Conservation (phyloP, 441 rosid genomes). For the Populus trichocarpa region DNA sequence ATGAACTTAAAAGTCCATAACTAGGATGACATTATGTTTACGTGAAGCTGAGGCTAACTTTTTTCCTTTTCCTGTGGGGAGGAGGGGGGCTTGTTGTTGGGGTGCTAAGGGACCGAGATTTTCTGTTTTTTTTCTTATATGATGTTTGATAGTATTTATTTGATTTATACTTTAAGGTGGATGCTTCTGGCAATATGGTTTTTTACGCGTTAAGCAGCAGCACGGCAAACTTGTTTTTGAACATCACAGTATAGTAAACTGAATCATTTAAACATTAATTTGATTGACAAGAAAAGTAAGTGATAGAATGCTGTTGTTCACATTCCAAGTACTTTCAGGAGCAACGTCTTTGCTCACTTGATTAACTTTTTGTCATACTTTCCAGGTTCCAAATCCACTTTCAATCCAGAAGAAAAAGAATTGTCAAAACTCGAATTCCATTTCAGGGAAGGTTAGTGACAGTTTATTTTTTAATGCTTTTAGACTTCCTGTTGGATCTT, state of each 20-base stretch:
- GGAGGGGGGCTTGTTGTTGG: too few species aligned
- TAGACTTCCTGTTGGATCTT: not conserved
- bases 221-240: too few species aligned
- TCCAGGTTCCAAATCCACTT: slow-evolving; percentile 87
- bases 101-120: too few species aligned
- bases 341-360: not conserved
- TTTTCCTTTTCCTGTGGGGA: too few species aligned
- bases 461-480: not conserved
- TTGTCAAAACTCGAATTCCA: slow-evolving; percentile 25
- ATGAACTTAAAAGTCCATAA: too few species aligned
- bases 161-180: not conserved
- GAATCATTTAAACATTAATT: not conserved
- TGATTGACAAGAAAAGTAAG: not conserved
- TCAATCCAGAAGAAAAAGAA: slow-evolving; percentile 69
- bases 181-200: not conserved
- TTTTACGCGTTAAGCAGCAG: not conserved
- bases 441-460: slow-evolving; percentile 36
- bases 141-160: not conserved
- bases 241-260: not conserved
- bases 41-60: too few species aligned
- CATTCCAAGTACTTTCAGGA: not conserved
- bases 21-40: too few species aligned
- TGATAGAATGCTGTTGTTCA: not conserved
- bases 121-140: not conserved
- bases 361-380: slow-evolving; percentile 18